These are phyloP conservation scores for Saccharomyces hybrid DNA, from an alignment of 1,139 yeast genomes.

Conservation along the genomic window DNA sequence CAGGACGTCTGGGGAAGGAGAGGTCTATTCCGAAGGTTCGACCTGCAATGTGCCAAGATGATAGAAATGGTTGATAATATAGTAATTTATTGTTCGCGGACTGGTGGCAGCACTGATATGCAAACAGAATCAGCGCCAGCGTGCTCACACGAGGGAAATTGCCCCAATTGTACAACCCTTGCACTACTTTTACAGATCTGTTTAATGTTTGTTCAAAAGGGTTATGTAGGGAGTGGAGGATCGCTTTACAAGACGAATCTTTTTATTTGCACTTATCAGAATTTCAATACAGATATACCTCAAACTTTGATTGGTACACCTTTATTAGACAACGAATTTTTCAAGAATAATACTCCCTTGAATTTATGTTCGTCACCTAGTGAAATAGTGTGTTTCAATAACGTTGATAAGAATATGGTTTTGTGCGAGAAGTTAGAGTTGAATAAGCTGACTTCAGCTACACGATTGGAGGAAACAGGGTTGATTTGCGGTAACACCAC, in stretches of 20 bases:
- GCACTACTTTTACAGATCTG: slow-evolving; percentile 16
- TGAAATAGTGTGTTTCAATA: slow-evolving; percentile 35
- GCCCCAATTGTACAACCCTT: slow-evolving; percentile 16
- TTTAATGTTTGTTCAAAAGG: slow-evolving; percentile 14
- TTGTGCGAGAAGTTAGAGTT: slow-evolving; percentile 76
- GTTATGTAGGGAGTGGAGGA: slow-evolving; percentile 16
- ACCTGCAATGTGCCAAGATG: slow-evolving; percentile 29
- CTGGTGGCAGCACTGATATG: slow-evolving; percentile 1
- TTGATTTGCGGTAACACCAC: slow-evolving; percentile 71
- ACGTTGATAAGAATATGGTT: slow-evolving; percentile 70
- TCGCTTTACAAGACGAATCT: slow-evolving; percentile 13
- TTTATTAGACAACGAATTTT: slow-evolving; percentile 14
- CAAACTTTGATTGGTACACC: slow-evolving; percentile 23
- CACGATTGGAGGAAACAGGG: slow-evolving; percentile 41
- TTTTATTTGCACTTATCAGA: slow-evolving; percentile 10
- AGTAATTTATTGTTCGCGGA: slow-evolving; percentile 22
- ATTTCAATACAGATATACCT: slow-evolving; percentile 15
- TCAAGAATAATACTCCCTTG: slow-evolving; percentile 16
- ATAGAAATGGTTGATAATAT: slow-evolving; percentile 24
- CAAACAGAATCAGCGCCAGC: slow-evolving; percentile 5
- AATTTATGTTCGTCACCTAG: slow-evolving; percentile 27
- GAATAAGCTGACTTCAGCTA: slow-evolving; percentile 75
- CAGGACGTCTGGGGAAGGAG: neutral
- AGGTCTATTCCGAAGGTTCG: slow-evolving; percentile 30
- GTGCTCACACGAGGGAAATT: slow-evolving; percentile 7